phyloP scores from a whole-genome alignment of 2,329 filamentous ascomycete species.

The Ambrosiella xylebori region DNA sequence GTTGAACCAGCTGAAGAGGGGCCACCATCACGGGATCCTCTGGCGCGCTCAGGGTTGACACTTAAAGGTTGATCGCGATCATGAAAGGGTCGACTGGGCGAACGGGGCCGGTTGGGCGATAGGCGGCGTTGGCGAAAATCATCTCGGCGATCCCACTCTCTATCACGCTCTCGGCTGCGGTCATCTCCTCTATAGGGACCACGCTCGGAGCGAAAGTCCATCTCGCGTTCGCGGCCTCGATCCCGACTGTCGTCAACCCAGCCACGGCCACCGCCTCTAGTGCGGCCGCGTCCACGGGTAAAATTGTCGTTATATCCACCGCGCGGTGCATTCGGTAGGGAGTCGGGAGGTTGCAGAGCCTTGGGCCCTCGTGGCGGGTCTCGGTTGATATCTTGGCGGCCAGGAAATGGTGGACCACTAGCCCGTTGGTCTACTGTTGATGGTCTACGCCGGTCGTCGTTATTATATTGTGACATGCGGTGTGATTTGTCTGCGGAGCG shows the following conservation, averaged over 20 bases:
- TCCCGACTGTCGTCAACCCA: constrained; percentile 47
- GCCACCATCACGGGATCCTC: constrained; percentile 51
- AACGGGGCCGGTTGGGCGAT: constrained; percentile 31
- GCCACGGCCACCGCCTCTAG: constrained; percentile 37
- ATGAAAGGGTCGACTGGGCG: constrained; percentile 49
- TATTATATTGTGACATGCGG: constrained; percentile 34
- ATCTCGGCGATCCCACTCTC: constrained; percentile 37
- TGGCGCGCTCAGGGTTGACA: constrained; percentile 48
- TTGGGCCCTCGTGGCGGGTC: constrained; percentile 70
- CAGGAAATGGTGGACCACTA: constrained; percentile 42
- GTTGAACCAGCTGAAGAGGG: constrained; percentile 55
- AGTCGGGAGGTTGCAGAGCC: constrained; percentile 42
- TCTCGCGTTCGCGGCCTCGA: constrained; percentile 40
- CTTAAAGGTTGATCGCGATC: constrained; percentile 43
- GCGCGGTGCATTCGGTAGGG: constrained; percentile 49
- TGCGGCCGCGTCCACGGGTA: constrained; percentile 33
- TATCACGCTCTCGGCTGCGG: constrained; percentile 37
- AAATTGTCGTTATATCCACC: constrained; percentile 50
- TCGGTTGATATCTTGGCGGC: constrained; percentile 35
- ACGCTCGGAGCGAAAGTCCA: constrained; percentile 39
- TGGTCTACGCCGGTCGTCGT: constrained; percentile 55
- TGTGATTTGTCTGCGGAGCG: constrained; percentile 50
- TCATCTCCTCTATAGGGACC: constrained; percentile 27
- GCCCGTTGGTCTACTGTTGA: constrained; percentile 27
- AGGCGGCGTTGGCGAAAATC: constrained; percentile 25